These are phyloP conservation scores for Parietichytrium sp. DNA, from an alignment of 108 stramenopile species.

Conservation along the genomic window DNA sequence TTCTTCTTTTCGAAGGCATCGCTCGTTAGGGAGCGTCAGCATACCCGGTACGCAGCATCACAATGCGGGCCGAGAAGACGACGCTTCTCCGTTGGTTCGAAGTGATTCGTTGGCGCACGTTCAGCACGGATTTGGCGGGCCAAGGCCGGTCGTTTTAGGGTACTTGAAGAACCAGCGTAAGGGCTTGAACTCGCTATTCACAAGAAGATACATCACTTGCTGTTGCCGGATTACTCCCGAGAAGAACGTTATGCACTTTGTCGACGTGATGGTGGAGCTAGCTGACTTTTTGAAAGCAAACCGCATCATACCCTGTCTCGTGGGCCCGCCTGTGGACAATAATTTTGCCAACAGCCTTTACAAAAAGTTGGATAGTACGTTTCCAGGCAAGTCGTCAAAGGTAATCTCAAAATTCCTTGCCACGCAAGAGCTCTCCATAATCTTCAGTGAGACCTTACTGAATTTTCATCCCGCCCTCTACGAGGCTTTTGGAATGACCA, in stretches of 20 bases:
- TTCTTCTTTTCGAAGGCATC: too few relatives aligned
- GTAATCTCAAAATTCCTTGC: background rate
- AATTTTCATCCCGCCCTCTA: conserved; percentile 13
- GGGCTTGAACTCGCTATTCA: too few relatives aligned
- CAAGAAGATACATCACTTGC: background rate
- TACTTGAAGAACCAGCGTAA: background rate
- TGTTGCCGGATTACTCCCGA: conserved; percentile 31
- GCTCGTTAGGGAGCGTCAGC: too few relatives aligned
- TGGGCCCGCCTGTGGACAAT: conserved; percentile 7
- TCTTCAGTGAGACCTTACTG: conserved; percentile 7
- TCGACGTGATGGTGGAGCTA: background rate
- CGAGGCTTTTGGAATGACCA: conserved; percentile 36
- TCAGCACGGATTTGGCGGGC: conserved; percentile 32
- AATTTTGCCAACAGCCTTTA: conserved; percentile 12
- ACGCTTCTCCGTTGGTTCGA: too few relatives aligned
- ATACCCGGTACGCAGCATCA: too few relatives aligned
- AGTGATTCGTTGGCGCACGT: too few relatives aligned
- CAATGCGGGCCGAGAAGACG: too few relatives aligned
- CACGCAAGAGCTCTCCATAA: background rate
- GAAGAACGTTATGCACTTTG: conserved; percentile 10
- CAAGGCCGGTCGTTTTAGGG: background rate
- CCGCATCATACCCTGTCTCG: background rate
- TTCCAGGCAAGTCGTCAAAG: conserved; percentile 7
- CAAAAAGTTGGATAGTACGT: background rate
- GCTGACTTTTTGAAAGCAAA: background rate